Conservation (phyloP, 352 stramenopile genomes). For the Plasmopara muralis region DNA sequence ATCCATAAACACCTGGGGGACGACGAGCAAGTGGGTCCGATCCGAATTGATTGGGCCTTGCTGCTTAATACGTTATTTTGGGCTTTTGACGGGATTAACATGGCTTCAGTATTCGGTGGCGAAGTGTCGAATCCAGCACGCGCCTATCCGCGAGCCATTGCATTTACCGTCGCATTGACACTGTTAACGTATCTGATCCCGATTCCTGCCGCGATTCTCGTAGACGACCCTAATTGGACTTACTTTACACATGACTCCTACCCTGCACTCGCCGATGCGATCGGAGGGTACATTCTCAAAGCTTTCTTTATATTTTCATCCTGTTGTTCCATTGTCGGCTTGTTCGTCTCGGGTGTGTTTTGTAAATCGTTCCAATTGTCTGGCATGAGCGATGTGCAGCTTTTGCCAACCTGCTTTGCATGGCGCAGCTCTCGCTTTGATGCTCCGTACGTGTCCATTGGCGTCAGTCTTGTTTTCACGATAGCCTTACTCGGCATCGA, state of each 20-base stretch:
- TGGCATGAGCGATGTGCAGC: constrained; percentile 69
- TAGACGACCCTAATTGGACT: constrained; percentile 49
- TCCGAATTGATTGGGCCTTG: constrained; percentile 57
- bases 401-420: constrained; percentile 75
- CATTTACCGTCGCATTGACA: constrained; percentile 23
- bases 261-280: constrained; percentile 70
- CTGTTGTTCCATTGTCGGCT: constrained; percentile 73
- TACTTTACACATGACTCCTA: constrained; percentile 89
- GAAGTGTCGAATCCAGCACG: constrained; percentile 78
- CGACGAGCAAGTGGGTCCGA: constrained; percentile 52
- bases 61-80: constrained; percentile 92
- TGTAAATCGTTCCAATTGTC: constrained; percentile 84
- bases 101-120: constrained; percentile 72
- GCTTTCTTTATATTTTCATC: constrained; percentile 75
- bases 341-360: constrained; percentile 89
- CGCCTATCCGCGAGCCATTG: constrained; percentile 51
- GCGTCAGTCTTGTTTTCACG: constrained; percentile 29
- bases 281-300: constrained; percentile 77
- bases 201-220: constrained; percentile 76
- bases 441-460: constrained; percentile 38
- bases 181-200: constrained; percentile 40
- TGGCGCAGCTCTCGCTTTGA: constrained; percentile 34
- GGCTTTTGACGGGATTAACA: constrained; percentile 91
- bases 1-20: constrained; percentile 21
- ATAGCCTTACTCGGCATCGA: constrained; percentile 30